phyloP scores from a whole-genome alignment of 2,329 filamentous ascomycete genomes.

The Colletotrichum nymphaeae region DNA sequence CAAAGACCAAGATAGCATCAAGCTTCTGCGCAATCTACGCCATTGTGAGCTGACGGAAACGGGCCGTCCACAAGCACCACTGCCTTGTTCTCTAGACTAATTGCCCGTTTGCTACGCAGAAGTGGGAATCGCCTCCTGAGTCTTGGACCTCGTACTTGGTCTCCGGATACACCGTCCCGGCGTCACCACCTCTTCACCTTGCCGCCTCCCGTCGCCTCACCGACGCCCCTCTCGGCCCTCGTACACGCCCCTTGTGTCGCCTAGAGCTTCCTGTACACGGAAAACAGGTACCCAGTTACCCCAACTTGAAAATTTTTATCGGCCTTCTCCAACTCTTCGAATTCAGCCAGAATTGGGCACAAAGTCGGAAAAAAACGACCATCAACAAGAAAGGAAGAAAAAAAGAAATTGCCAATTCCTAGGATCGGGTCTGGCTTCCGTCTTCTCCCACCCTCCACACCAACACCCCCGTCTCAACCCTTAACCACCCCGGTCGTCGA shows the following conservation, averaged over 20 bases:
- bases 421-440: constrained; percentile 34
- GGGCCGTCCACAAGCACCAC: constrained; percentile 9
- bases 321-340: constrained; percentile 13
- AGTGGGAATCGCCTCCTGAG: constrained; percentile 2
- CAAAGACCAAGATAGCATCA: neutral
- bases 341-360: constrained; percentile 21
- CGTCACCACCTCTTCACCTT: constrained; percentile 9
- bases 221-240: constrained; percentile 17
- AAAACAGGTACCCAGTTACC: neutral
- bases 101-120: neutral
- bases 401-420: constrained; percentile 36
- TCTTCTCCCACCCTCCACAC: constrained; percentile 33
- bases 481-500: constrained; percentile 14
- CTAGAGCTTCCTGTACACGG: neutral
- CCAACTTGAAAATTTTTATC: constrained; percentile 10
- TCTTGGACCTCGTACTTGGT: neutral
- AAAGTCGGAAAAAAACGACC: constrained; percentile 7
- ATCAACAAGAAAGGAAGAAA: constrained; percentile 7
- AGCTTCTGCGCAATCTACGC: neutral
- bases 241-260: neutral
- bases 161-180: constrained; percentile 19
- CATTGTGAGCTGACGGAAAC: constrained; percentile 29
- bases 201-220: constrained; percentile 22
- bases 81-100: neutral
- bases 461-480: constrained; percentile 12